Conservation (phyloP, 306 rosid genomes). For the Malus sieversii region DNA sequence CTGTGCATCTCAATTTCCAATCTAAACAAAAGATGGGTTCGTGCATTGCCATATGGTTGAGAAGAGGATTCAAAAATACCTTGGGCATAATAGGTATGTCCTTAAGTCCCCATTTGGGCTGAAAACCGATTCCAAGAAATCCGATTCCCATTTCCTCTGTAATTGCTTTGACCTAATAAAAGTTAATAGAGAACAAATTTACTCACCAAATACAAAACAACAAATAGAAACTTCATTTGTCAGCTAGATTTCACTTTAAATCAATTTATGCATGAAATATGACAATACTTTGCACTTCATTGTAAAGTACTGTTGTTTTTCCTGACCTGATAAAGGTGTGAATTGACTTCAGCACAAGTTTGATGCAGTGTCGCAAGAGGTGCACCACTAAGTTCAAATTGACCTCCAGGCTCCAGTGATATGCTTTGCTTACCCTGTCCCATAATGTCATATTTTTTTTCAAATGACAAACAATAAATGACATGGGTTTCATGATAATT, state of each 20-base stretch:
- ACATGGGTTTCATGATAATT: background rate
- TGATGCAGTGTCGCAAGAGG: constrained; percentile 98
- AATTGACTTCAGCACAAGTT: constrained; percentile 96
- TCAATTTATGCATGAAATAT: background rate
- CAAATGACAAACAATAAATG: background rate
- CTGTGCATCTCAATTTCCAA: background rate
- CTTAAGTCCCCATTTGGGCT: constrained; percentile 84
- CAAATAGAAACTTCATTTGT: background rate
- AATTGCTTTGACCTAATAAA: constrained; percentile 80
- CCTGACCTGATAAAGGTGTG: constrained; percentile 87
- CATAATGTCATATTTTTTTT: constrained; percentile 10
- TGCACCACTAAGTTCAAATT: constrained; percentile 98
- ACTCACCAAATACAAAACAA: background rate
- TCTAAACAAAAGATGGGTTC: background rate
- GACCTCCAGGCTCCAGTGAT: constrained; percentile 98
- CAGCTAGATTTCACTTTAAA: background rate
- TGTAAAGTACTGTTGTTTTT: background rate
- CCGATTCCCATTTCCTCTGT: constrained; percentile 99
- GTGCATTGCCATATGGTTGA: background rate
- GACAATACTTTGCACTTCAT: background rate
- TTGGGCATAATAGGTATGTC: constrained; percentile 98
- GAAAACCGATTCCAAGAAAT: constrained; percentile 97
- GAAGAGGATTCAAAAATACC: constrained; percentile 37
- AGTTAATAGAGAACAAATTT: background rate
- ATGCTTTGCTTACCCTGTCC: constrained; percentile 93